Evolutionary conservation across 768 basidiomycete species (phyloP).

Genomic region (Macrolepiota fuliginosa): DNA sequence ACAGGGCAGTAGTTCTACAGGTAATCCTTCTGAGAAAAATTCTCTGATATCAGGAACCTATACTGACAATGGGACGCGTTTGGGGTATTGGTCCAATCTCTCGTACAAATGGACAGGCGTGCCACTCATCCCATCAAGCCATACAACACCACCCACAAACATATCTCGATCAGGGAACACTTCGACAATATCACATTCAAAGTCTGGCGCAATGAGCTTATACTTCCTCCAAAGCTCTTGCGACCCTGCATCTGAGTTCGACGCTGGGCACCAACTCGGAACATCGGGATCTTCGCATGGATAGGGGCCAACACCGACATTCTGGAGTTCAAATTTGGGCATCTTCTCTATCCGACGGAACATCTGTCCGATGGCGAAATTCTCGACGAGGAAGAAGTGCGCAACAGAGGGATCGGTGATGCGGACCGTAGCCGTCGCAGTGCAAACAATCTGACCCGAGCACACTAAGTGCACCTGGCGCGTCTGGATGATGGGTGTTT

Average conservation of each 20-base stretch:
- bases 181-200: conserved; percentile 67
- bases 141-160: conserved; percentile 53
- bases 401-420: conserved; percentile 56
- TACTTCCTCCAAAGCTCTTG: conserved; percentile 53
- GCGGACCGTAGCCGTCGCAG: conserved; percentile 64
- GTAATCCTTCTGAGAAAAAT: too few relatives aligned
- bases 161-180: conserved; percentile 67
- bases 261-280: background rate
- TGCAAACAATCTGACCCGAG: conserved; percentile 50
- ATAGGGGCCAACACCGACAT: conserved; percentile 43
- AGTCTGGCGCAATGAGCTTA: conserved; percentile 50
- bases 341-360: conserved; percentile 51
- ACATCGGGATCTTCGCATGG: background rate
- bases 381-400: conserved; percentile 64
- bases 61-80: background rate
- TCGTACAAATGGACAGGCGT: too few relatives aligned
- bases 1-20: too few relatives aligned
- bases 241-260: background rate
- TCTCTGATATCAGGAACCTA: background rate
- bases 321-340: conserved; percentile 60
- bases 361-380: conserved; percentile 67
- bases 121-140: conserved; percentile 37
- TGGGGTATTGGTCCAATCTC: background rate
- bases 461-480: conserved; percentile 69
- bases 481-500: conserved; percentile 54